Conservation (phyloP, 2,329 filamentous ascomycete species). For the Fusarium sublunatum region DNA sequence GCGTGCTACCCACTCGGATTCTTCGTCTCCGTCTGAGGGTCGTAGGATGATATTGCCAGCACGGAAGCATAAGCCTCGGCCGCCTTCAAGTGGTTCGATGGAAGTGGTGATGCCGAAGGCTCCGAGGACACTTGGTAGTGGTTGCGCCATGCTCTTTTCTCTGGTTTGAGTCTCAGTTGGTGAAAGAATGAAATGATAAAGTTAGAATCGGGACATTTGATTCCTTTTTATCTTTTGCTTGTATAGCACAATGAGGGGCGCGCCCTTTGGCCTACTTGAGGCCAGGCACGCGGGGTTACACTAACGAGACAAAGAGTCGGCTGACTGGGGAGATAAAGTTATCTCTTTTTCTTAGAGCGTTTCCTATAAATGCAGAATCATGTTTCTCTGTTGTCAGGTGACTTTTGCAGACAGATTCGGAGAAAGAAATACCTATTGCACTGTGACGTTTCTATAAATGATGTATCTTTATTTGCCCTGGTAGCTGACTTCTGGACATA, state of each 20-base stretch:
- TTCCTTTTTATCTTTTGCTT: background rate
- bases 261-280: background rate
- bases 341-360: too few species aligned
- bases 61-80: conserved; percentile 8
- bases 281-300: background rate
- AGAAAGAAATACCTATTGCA: too few species aligned
- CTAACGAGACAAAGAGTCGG: too few species aligned
- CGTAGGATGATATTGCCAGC: conserved; percentile 1
- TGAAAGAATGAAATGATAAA: background rate
- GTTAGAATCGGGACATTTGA: background rate
- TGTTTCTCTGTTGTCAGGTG: too few species aligned
- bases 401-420: too few species aligned
- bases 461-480: too few species aligned
- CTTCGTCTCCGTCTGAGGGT: conserved; percentile 9
- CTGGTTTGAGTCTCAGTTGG: background rate
- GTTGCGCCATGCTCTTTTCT: background rate
- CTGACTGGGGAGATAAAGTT: too few species aligned
- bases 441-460: too few species aligned
- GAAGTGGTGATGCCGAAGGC: background rate
- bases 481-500: too few species aligned
- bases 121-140: background rate
- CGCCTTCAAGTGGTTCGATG: background rate
- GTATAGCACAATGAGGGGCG: background rate
- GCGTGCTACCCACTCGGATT: background rate
- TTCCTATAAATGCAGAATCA: too few species aligned